Base-by-base conservation (phyloP, 805 yeast species). In the Saturnispora zaruensis region DNA sequence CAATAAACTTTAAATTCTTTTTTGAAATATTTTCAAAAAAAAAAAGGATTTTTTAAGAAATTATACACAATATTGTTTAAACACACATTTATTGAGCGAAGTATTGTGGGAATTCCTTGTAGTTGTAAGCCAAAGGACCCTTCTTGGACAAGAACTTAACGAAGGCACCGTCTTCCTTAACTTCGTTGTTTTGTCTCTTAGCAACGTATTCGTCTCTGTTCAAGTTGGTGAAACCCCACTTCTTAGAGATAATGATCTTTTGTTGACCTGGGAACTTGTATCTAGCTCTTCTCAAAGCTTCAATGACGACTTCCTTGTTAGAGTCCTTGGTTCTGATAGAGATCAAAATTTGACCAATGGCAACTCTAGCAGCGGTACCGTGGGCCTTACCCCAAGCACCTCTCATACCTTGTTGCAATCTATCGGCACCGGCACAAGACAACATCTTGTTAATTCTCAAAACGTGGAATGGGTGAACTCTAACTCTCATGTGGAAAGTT, bases 251-350 rank as follows among this genome's bases (percentile, higher is more conserved):
- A 70, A 93, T 93, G 73, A 93, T 93, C 83, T 84, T 91, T 80
- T 93, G 99, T 82, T 93, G 99, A 81, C 99, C 99, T 76, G 99
- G 99, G 98, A 93, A 93, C 91, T 93, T 93, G 87, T 93, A 93
- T 82, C 98, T 91, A 63, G 97, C 95, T 84, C 99, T 91, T 83
- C 99, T 91, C 76, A 93, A 87, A 81, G 91, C 99, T 82, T 93
- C 99, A 68, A 93, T 79, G 64, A 88, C 96, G 72, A 87, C 95
- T 55, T 79, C 96, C 83, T 91, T 89, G 96, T 89, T 90, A 70
- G 82, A 76, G 78, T 93, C 99, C 83, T 85, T 91, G 77, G 97
- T 87, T 82, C 99, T 91, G 74, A 88, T 88, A 63, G 98, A 91
- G 79, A 93, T 82, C 73, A 93, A 82, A 74, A 93, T 84, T 81